Evolutionary conservation across 345 rosid genomes (phyloP).

Genomic region (Hevea brasiliensis): DNA sequence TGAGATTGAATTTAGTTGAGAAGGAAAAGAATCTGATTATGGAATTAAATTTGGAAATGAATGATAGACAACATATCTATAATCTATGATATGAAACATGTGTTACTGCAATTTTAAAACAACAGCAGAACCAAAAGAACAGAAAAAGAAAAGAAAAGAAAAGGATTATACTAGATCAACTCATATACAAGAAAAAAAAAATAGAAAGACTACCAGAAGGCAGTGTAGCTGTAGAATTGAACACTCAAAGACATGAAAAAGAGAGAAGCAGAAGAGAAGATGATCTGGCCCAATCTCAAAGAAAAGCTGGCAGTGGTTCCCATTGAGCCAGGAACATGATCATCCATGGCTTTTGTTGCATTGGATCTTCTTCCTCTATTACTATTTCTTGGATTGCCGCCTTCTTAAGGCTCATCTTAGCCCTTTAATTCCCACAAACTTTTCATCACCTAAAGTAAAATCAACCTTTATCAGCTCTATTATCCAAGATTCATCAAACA

Average conservation of each 20-base stretch:
- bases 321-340: conserved; percentile 66
- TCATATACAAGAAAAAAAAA: neutral
- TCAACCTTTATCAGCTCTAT: neutral
- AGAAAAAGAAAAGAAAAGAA: no score
- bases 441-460: neutral
- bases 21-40: no score
- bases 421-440: neutral
- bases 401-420: conserved; percentile 17
- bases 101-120: no score
- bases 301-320: conserved; percentile 79
- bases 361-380: neutral
- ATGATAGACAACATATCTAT: no score
- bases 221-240: conserved; percentile 81
- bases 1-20: no score
- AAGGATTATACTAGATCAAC: no score
- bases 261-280: conserved; percentile 79
- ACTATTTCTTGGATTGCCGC: neutral
- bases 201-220: conserved; percentile 62
- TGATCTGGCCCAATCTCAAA: conserved; percentile 73
- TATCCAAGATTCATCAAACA: neutral
- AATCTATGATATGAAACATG: no score
- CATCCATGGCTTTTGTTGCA: conserved; percentile 46
- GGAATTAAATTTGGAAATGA: neutral
- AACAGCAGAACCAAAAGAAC: no score
- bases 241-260: conserved; percentile 82